These are phyloP conservation scores for Globisporangium abappressorium DNA, from an alignment of 352 stramenopile species.

Conservation along the genomic window DNA sequence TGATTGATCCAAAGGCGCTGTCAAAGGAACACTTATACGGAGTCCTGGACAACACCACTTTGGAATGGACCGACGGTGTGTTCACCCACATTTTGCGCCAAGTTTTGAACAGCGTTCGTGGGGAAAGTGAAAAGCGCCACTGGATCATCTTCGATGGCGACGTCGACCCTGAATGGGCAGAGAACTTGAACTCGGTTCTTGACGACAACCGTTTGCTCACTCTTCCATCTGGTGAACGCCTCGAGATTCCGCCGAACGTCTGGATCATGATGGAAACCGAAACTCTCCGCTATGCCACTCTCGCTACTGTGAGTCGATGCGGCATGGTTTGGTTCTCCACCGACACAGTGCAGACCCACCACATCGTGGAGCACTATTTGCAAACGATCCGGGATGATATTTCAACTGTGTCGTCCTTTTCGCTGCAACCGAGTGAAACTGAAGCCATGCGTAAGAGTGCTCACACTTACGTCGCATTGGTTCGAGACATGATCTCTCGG, in stretches of 20 bases:
- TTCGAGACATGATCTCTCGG: constrained; percentile 58
- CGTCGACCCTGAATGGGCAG: constrained; percentile 99
- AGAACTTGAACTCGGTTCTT: constrained; percentile 99
- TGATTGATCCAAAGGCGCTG: constrained; percentile 99
- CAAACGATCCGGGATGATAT: constrained; percentile 66
- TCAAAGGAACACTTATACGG: constrained; percentile 99
- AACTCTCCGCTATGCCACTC: constrained; percentile 96
- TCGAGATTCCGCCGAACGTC: constrained; percentile 98
- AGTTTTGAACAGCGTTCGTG: constrained; percentile 96
- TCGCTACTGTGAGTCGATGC: constrained; percentile 99
- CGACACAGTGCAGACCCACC: constrained; percentile 91
- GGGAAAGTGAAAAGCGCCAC: constrained; percentile 94
- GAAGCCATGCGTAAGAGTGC: constrained; percentile 67
- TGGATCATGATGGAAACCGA: constrained; percentile 99
- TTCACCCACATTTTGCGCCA: constrained; percentile 97
- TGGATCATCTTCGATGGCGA: constrained; percentile 99
- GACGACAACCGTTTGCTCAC: constrained; percentile 99
- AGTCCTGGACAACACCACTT: constrained; percentile 98
- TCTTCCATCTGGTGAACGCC: constrained; percentile 97
- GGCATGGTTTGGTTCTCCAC: constrained; percentile 99
- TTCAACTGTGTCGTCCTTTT: constrained; percentile 62
- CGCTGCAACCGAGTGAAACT: constrained; percentile 60
- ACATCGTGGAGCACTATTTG: constrained; percentile 90
- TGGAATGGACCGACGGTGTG: constrained; percentile 99
- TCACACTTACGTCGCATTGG: constrained; percentile 54